Evolutionary conservation across 768 basidiomycete species (phyloP).

Genomic region (Xerocomus spinulosus): DNA sequence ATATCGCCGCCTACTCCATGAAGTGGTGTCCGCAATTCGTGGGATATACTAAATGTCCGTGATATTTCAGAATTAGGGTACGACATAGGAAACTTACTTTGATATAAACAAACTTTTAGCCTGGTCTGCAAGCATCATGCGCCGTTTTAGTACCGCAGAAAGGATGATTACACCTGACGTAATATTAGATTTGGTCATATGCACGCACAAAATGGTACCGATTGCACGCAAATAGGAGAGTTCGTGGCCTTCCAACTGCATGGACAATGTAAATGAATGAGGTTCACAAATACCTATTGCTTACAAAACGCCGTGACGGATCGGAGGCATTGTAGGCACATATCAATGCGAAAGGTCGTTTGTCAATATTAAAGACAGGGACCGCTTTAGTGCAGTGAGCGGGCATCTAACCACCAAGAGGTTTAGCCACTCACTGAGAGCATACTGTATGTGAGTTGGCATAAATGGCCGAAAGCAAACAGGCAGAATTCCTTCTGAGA

Average conservation of each 20-base stretch:
- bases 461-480: constrained; percentile 78
- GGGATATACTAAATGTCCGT: constrained; percentile 64
- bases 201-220: constrained; percentile 37
- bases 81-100: constrained; percentile 48
- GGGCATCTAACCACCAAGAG: neutral
- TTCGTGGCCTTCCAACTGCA: constrained; percentile 81
- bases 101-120: constrained; percentile 91
- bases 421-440: constrained; percentile 58
- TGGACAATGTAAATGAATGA: constrained; percentile 7
- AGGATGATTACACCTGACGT: constrained; percentile 79
- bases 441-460: constrained; percentile 79
- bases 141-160: constrained; percentile 84
- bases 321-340: constrained; percentile 88
- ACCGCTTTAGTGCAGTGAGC: constrained; percentile 51
- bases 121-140: constrained; percentile 93
- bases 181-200: constrained; percentile 1
- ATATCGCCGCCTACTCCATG: constrained; percentile 60
- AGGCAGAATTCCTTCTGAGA: constrained; percentile 84
- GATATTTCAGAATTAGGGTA: constrained; percentile 2
- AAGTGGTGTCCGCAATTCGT: constrained; percentile 85
- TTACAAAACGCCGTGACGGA: constrained; percentile 74
- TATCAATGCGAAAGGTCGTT: constrained; percentile 84
- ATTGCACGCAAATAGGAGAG: constrained; percentile 90
- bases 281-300: constrained; percentile 15
- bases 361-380: constrained; percentile 90